These are phyloP conservation scores for Priceomyces fermenticarens DNA, from an alignment of 805 yeast species.

Conservation along the genomic window DNA sequence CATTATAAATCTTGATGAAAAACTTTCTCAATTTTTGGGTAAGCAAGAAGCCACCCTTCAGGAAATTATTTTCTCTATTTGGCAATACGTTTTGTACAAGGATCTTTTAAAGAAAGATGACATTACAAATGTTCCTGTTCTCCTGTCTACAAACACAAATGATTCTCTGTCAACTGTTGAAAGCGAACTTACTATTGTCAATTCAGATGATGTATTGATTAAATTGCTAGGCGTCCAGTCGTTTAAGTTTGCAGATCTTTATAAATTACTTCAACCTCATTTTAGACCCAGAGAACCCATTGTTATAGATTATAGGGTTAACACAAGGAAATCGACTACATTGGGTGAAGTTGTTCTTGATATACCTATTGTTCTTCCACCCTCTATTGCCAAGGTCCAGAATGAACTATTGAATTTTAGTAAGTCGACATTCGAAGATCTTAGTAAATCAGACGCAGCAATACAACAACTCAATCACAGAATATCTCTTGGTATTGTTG, in stretches of 20 bases:
- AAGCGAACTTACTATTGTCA: slow-evolving; percentile 31
- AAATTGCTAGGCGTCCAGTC: slow-evolving; percentile 48
- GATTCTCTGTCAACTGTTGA: slow-evolving; percentile 22
- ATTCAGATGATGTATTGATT: slow-evolving; percentile 44
- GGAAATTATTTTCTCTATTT: slow-evolving; percentile 72
- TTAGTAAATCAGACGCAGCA: slow-evolving; percentile 42
- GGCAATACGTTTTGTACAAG: slow-evolving; percentile 76
- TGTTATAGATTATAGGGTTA: slow-evolving; percentile 66
- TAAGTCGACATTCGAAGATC: slow-evolving; percentile 38
- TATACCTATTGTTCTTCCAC: slow-evolving; percentile 47
- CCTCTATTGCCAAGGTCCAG: slow-evolving; percentile 33
- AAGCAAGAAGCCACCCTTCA: slow-evolving; percentile 78
- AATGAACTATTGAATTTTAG: slow-evolving; percentile 34
- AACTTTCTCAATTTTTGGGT: slow-evolving; percentile 69
- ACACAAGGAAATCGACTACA: slow-evolving; percentile 74
- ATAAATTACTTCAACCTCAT: slow-evolving; percentile 62
- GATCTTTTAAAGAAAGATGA: slow-evolving; percentile 43
- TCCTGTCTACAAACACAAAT: slow-evolving; percentile 23
- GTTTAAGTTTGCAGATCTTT: slow-evolving; percentile 67
- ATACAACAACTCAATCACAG: slow-evolving; percentile 42
- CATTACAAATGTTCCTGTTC: slow-evolving; percentile 36
- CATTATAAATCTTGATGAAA: slow-evolving; percentile 60
- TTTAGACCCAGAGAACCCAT: slow-evolving; percentile 85
- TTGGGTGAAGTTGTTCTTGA: slow-evolving; percentile 81
- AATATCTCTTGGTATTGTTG: slow-evolving; percentile 47